Evolutionary conservation across 2,329 filamentous ascomycete genomes (phyloP), one percentile per base, ranked within the genome.

Genomic region (Fusarium paranaense): DNA sequence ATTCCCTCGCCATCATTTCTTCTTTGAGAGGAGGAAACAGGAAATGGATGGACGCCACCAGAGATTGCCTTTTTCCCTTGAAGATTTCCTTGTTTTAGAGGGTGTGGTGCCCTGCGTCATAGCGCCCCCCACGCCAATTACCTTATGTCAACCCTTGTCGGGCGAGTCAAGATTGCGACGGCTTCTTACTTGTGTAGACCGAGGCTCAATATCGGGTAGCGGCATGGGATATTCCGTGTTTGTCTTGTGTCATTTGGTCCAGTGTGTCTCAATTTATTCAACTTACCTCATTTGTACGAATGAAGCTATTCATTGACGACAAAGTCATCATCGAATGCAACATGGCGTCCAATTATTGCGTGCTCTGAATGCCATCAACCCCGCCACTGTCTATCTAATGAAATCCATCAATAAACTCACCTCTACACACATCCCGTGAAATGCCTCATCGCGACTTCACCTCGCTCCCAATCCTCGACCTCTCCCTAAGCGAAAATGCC

Each of bases 401-500:
- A 40, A 40, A 2, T 11, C 42, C 14, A 27, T 30, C 47, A 50
- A 27, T n/a, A 18, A 20, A 54, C 30, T 32, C 35, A 22, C 2
- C 13, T 32, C 25, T 37, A 52, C 18, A 57, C 18, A 22, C 18
- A 18, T 56, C 33, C 5, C 5, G 16, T 30, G 18, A 56, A 45
- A 69, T 74, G 69, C 32, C 59, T 33, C 22, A 32, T 10, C 50
- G 57, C 27, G 66, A 71, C 62, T 85, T 86, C 66, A 81, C 78
- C 30, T 40, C 81, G 37, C 87, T 90, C 62, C 87, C 88, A 6
- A 80, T 85, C 22, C 82, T 90, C 59, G 85, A 89, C 73, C 82
- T 90, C 35, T 85, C 86, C 7, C 80, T 83, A 30, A 83, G 84
- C 37, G 60, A 79, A n/a, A 76, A 84, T 56, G 78, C 67, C 2